Base-by-base conservation (phyloP, 2,329 filamentous ascomycete species). In the Neobulgaria alba region DNA sequence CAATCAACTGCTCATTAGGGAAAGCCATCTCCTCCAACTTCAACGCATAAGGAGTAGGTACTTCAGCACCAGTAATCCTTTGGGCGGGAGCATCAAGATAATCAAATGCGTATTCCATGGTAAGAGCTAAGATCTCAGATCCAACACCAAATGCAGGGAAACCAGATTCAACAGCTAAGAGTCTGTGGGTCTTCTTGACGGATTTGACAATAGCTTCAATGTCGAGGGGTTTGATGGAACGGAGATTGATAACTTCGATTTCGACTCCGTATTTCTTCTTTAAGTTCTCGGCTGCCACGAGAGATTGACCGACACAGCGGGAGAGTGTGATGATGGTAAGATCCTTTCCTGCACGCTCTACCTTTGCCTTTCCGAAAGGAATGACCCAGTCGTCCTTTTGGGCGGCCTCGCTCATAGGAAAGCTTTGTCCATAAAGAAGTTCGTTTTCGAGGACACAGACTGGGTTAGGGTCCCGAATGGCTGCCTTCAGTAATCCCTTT, bases 61-160 rank as follows among this genome's bases (percentile, higher is more conserved):
- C 92, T 65, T 98, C 92, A 51, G 92, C 90, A 63, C 92, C 92
- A 45, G 92, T 96, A 59, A 98, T 80, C 65, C 92, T 82, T 66
- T 90, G 84, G 47, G 88, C 92, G 35, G 92, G 92, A 42, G 88
- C 87, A 60, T 95, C 82, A 52, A 98, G 82, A 72, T 94, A 96
- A 71, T 98, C 92, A 62, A 96, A 98, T 50, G 79, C 89, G 66
- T 96, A 98, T 70, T 98, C 92, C 83, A 94, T 94, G 49, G 87
- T 82, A 46, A 95, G 73, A 45, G 92, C 92, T 50, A 98, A 77
- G 57, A 98, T 88, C 71, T 98, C 92, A 43, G 90, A 77, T 45
- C 82, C 77, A 54, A 98, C 87, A 63, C 92, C 92, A 62, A 89
- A 98, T 59, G 86, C 85, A 49, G 92, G 92, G 78, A 89, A 98